Evolutionary conservation across 2,329 filamentous ascomycete species (phyloP), one percentile per base, ranked within the genome.

Genomic region (Tolypocladium paradoxum): DNA sequence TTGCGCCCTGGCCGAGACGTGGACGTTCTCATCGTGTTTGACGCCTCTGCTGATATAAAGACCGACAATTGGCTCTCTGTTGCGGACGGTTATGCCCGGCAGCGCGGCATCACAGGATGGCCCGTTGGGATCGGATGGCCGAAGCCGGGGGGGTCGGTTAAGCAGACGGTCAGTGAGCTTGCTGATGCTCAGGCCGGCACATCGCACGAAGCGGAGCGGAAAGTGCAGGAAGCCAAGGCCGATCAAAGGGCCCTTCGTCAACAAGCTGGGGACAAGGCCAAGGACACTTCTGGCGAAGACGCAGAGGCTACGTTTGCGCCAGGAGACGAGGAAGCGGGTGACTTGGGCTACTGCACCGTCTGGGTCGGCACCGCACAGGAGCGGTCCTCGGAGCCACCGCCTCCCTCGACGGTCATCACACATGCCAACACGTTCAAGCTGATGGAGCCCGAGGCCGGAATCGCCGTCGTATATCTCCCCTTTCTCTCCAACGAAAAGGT

Each of bases 41-140:
- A 99, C 67, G 90, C 90, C 4, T 95, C 89, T 1, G 91, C 91
- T 22, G 93, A 99, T 61, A 88, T 96, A 55, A 89, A 87, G 65
- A 88, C 87, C 6, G 91, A 96, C 63, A 97, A 99, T 64, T 99
- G 93, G 93, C 83, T 99, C 20, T 90, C 88, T 18, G 90, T 96
- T 0, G 89, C 87, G 0, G 93, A 97, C 63, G 92, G 93, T 1
- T 99, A 97, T 64, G 91, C 90, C 2, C 82, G 83, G 29, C 91
- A 96, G 68, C 84, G 92, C 45, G 88, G 88, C 8, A 84, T 99
- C 65, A 92, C 90, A 66, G 92, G 92, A 6, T 99, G 93, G 93
- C 93, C 93, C 0, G 72, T 96, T 7, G 92, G 92, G 6, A 84
- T 90, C n/a, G 93, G 93, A 20, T 99, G 93, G 93, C 92, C 92